These are phyloP conservation scores for Rhododendron ovatum DNA, from an alignment of 148 eudicot genomes.

Conservation along the genomic window DNA sequence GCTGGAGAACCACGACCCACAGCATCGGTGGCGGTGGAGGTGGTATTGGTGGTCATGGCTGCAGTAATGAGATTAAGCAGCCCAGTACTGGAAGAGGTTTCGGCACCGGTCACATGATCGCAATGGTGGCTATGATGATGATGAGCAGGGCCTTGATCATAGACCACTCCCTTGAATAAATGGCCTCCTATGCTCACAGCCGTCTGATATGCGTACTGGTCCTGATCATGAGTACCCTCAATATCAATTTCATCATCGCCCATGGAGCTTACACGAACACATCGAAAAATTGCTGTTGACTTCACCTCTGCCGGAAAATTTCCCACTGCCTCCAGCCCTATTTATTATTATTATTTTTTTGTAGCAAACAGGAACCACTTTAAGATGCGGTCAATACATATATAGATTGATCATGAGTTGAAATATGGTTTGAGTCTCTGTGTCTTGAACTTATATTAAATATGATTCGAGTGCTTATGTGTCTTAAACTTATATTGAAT, in stretches of 20 bases:
- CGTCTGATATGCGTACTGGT: conserved; percentile 75
- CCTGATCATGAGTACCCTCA: conserved; percentile 4
- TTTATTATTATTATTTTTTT: too few relatives aligned
- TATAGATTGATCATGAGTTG: too few relatives aligned
- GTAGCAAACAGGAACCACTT: too few relatives aligned
- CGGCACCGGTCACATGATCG: conserved; percentile 1
- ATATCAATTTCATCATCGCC: conserved; percentile 29
- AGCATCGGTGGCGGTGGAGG: conserved; percentile 9
- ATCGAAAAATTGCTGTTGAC: conserved; percentile 52
- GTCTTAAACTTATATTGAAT: too few relatives aligned
- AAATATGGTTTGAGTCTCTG: too few relatives aligned
- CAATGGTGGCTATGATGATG: too few relatives aligned
- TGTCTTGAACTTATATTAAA: too few relatives aligned
- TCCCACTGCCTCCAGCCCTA: conserved; percentile 53
- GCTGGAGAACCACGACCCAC: too few relatives aligned
- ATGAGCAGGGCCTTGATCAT: conserved; percentile 53
- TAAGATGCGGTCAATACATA: background rate
- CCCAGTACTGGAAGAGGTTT: conserved; percentile 23
- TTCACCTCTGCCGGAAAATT: conserved; percentile 65
- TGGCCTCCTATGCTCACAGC: conserved; percentile 81
- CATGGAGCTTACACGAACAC: conserved; percentile 67
- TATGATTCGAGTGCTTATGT: too few relatives aligned
- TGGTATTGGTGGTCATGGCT: conserved; percentile 1
- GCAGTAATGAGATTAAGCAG: conserved; percentile 24
- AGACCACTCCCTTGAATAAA: conserved; percentile 56